Conservation (phyloP, 2,329 filamentous ascomycete genomes). For the Xylariomycetidae sp. region DNA sequence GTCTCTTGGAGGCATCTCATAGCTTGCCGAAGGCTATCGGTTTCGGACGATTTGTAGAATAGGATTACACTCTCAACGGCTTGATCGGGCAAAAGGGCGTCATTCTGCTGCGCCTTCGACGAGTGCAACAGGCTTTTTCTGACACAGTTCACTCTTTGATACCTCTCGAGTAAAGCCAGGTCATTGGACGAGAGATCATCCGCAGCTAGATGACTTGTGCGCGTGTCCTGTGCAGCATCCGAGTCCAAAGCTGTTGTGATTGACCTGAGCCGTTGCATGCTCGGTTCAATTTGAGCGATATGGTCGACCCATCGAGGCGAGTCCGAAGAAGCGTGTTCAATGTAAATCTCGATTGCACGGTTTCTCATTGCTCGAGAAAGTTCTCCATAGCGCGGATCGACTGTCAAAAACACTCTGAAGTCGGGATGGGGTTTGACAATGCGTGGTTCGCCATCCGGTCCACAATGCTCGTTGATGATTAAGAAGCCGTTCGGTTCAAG, state of each 20-base stretch:
- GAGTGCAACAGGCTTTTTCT: no score
- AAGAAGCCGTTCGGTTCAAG: constrained; percentile 85
- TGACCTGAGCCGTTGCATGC: constrained; percentile 39
- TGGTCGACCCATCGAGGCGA: constrained; percentile 29
- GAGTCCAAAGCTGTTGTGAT: constrained; percentile 28
- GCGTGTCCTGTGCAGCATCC: constrained; percentile 19
- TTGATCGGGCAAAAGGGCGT: constrained; percentile 5
- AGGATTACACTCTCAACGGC: constrained; percentile 12
- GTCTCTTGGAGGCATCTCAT: constrained; percentile 31
- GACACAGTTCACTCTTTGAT: constrained; percentile 15
- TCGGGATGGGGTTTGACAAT: constrained; percentile 75
- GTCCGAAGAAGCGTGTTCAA: constrained; percentile 43
- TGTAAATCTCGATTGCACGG: constrained; percentile 81
- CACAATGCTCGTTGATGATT: constrained; percentile 89
- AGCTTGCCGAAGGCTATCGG: constrained; percentile 26
- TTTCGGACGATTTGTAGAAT: constrained; percentile 25
- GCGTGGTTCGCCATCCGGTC: constrained; percentile 71
- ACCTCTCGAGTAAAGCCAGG: constrained; percentile 30
- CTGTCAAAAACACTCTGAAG: constrained; percentile 89
- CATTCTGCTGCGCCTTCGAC: no score
- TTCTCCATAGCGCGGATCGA: constrained; percentile 88
- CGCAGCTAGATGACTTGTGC: constrained; percentile 30
- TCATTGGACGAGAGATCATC: constrained; percentile 45
- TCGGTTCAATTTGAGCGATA: constrained; percentile 43
- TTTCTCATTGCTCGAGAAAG: constrained; percentile 96